Base-by-base conservation (phyloP, 202 grass and related monocot genomes). In the Digitaria exilis region DNA sequence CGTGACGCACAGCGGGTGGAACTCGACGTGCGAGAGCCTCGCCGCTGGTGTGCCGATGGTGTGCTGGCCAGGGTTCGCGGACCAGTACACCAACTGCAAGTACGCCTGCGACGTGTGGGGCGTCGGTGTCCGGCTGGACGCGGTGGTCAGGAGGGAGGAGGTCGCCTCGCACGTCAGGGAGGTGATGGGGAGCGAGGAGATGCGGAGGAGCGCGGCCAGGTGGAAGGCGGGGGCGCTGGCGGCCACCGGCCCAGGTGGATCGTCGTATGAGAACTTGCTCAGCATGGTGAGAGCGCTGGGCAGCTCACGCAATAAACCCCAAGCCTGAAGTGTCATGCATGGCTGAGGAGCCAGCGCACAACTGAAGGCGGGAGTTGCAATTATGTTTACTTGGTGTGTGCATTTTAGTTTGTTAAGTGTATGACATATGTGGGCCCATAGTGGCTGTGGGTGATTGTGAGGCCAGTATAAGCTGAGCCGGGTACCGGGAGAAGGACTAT, bases 91-190 rank as follows among this genome's bases (percentile, higher is more conserved):
- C 2, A 89, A 82, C 61, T 68, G 73, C 65, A 81, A 71, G 51
- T 89, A 82, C 49, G 83, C 66, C 17, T 89, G 88, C 56, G 71
- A 86, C 44, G 64, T 31, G n/a, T 89, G 88, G 83, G 78, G 82
- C 25, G 58, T 86, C 9, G 88, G 88, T 1, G 7, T 41, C 16
- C n/a, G 74, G 29, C 73, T 86, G 9, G 45, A 86, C 11, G 32
- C 10, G 1, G 39, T 78, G n/a, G 63, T 78, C 57, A 78, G 18
- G 46, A 84, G 76, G 46, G 83, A 78, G 46, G 78, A 82, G 37
- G 66, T 89, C 7, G 9, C 28, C 2, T 0, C 2, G 8, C 80
- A 10, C 6, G 31, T 83, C 41, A 31, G 8, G 66, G 41, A 65
- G 59, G 31, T 21, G 14, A 78, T 79, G 73, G 45, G 19, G 44